Evolutionary conservation across 495 filamentous ascomycete genomes (phyloP).

Genomic region (Penicillium ucsense): DNA sequence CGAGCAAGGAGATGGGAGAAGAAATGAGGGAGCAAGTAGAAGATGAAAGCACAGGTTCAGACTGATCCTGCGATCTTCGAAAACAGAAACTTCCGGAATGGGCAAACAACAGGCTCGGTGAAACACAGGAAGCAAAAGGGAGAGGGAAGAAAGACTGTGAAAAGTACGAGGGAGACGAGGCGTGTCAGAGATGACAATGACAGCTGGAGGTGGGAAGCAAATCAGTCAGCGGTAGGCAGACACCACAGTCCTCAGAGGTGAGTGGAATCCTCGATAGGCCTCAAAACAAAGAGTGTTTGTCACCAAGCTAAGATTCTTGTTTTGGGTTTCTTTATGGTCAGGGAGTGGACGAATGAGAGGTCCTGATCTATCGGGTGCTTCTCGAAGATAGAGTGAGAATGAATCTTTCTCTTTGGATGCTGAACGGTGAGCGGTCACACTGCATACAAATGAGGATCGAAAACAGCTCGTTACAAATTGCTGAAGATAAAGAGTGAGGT

Average conservation of each 20-base stretch:
- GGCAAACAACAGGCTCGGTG: slow-evolving; percentile 15
- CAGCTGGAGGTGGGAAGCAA: background rate
- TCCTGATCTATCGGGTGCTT: slow-evolving; percentile 21
- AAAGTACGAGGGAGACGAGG: background rate
- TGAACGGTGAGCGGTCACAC: slow-evolving; percentile 22
- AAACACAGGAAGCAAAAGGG: background rate
- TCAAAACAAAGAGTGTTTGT: background rate
- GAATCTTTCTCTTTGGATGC: slow-evolving; percentile 22
- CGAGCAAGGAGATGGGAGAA: slow-evolving; percentile 6
- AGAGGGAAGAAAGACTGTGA: background rate
- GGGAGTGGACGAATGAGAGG: slow-evolving; percentile 15
- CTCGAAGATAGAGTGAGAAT: slow-evolving; percentile 19
- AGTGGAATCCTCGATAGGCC: too few relatives aligned
- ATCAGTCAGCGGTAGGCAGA: background rate
- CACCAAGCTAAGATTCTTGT: background rate
- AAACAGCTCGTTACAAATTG: slow-evolving; percentile 21
- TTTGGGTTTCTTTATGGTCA: slow-evolving; percentile 7
- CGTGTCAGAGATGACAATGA: background rate
- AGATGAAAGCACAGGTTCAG: slow-evolving; percentile 23
- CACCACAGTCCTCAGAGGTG: too few relatives aligned
- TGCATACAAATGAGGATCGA: slow-evolving; percentile 32
- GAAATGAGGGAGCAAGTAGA: background rate
- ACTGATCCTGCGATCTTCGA: slow-evolving; percentile 16
- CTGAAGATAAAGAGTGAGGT: slow-evolving; percentile 2
- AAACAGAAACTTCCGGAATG: slow-evolving; percentile 14